Evolutionary conservation across 2,329 filamentous ascomycete genomes (phyloP).

Genomic region (Colletotrichum godetiae): DNA sequence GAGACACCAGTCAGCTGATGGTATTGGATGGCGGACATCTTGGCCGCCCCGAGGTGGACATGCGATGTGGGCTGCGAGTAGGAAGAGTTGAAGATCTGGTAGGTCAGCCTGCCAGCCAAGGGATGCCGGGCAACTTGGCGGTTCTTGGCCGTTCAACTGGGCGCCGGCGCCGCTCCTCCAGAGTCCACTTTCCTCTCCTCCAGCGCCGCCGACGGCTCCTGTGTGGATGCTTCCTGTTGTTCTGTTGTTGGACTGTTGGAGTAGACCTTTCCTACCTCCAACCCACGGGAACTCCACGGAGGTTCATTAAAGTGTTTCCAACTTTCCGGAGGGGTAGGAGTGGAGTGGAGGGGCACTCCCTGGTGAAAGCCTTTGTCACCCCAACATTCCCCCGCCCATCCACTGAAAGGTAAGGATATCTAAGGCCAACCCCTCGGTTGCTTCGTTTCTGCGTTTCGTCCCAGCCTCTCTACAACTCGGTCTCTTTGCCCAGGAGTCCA

Average conservation of each 20-base stretch:
- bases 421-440: conserved; percentile 4
- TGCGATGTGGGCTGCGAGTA: conserved; percentile 15
- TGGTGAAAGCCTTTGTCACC: not conserved
- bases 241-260: not conserved
- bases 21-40: conserved; percentile 31
- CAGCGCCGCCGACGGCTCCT: conserved; percentile 18
- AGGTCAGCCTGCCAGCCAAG: conserved; percentile 23
- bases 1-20: not conserved
- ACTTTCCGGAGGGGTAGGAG: not conserved
- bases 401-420: conserved; percentile 6
- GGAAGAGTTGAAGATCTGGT: not conserved
- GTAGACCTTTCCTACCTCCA: not conserved
- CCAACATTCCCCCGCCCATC: conserved; percentile 27
- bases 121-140: conserved; percentile 24
- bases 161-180: conserved; percentile 19
- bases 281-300: not conserved
- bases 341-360: not conserved
- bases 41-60: conserved; percentile 25
- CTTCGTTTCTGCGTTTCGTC: conserved; percentile 9
- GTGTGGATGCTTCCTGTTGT: not conserved
- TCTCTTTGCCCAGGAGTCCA: conserved; percentile 10
- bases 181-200: conserved; percentile 31
- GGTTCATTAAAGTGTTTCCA: not conserved
- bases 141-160: conserved; percentile 17
- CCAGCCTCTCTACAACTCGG: not conserved